Conservation (phyloP, 208 protist species). For the Leishmania major region DNA sequence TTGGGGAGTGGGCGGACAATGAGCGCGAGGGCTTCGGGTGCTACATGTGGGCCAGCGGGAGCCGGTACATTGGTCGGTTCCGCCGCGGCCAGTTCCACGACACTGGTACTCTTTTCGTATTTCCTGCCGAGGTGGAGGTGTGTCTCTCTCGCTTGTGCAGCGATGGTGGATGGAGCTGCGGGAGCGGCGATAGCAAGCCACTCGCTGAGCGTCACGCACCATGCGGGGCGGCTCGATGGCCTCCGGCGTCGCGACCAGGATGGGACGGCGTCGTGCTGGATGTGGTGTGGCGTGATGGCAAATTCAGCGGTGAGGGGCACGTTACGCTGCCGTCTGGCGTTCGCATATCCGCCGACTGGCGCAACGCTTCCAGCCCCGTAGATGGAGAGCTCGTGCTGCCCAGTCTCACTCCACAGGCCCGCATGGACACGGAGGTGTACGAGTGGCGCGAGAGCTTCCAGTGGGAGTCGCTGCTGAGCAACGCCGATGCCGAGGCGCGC, state of each 20-base stretch:
- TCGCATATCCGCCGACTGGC: constrained; percentile 73
- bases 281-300: constrained; percentile 64
- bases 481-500: constrained; percentile 25
- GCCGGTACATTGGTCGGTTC: constrained; percentile 78
- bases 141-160: constrained; percentile 30
- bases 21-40: constrained; percentile 77
- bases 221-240: constrained; percentile 11
- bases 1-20: constrained; percentile 80
- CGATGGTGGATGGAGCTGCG: constrained; percentile 18
- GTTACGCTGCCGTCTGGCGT: constrained; percentile 61
- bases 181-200: not conserved
- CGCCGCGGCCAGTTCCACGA: constrained; percentile 59
- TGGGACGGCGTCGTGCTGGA: constrained; percentile 60
- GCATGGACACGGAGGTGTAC: constrained; percentile 26
- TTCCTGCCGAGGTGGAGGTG: constrained; percentile 25
- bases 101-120: constrained; percentile 66
- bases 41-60: constrained; percentile 51
- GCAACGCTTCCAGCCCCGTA: constrained; percentile 36
- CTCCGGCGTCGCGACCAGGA: constrained; percentile 23
- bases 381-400: constrained; percentile 57
- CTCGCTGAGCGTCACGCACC: not conserved
- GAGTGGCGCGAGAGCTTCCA: constrained; percentile 77
- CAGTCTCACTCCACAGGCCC: constrained; percentile 13
- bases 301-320: constrained; percentile 66
- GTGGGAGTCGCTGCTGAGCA: constrained; percentile 75